Conservation (phyloP, 208 protist species). For the Crithidia brevicula region DNA sequence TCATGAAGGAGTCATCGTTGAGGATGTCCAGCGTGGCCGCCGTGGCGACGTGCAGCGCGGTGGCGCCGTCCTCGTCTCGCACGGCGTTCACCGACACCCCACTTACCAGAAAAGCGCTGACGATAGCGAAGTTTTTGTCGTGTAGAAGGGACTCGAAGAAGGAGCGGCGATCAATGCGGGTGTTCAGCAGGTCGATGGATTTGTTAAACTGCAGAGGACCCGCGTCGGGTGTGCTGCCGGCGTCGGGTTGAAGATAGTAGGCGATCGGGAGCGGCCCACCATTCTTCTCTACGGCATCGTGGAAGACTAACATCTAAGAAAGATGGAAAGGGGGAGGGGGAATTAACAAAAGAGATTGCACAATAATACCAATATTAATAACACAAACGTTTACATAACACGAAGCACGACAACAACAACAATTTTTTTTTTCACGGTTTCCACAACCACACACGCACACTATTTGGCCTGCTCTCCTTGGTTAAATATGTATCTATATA, state of each 20-base stretch:
- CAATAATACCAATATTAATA: constrained; percentile 6
- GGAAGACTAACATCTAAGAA: constrained; percentile 57
- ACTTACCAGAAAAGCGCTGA: constrained; percentile 62
- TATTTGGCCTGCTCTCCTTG: too few relatives aligned
- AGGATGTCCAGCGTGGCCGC: constrained; percentile 28
- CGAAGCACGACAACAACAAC: background rate
- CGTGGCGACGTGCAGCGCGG: constrained; percentile 69
- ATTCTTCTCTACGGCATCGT: constrained; percentile 32
- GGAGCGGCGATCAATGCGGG: constrained; percentile 36
- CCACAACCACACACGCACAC: too few relatives aligned
- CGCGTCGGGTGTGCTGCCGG: background rate
- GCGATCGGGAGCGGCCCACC: constrained; percentile 52
- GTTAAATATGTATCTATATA: too few relatives aligned
- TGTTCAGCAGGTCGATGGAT: constrained; percentile 21
- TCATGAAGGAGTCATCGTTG: background rate
- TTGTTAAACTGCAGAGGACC: constrained; percentile 9
- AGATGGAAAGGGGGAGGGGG: too few relatives aligned
- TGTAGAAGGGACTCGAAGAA: constrained; percentile 61
- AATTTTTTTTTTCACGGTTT: too few relatives aligned
- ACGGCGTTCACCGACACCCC: constrained; percentile 51
- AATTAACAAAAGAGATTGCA: too few relatives aligned
- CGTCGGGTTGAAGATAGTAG: constrained; percentile 49
- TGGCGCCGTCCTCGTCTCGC: constrained; percentile 51
- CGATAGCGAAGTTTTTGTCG: constrained; percentile 43
- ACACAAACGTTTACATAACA: background rate